Evolutionary conservation across 2,329 filamentous ascomycete species (phyloP).

Genomic region (Drechslera avenae): DNA sequence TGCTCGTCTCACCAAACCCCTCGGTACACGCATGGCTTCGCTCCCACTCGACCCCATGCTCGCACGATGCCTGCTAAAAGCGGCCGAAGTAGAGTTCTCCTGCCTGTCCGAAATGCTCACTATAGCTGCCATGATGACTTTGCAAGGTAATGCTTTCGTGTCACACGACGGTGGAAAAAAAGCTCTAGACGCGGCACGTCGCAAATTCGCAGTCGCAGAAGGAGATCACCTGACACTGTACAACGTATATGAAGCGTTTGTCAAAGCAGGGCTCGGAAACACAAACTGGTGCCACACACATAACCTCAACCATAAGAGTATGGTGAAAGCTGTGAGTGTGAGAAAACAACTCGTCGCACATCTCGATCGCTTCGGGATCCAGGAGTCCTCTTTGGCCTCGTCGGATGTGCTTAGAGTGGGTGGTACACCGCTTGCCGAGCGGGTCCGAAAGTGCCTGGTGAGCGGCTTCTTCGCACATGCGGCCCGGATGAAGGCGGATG

Average conservation of each 20-base stretch:
- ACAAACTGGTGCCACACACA: conserved; percentile 86
- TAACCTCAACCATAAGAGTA: conserved; percentile 81
- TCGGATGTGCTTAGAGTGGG: conserved; percentile 47
- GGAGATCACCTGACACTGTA: conserved; percentile 91
- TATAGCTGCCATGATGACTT: conserved; percentile 91
- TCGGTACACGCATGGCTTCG: conserved; percentile 92
- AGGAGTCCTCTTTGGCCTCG: conserved; percentile 55
- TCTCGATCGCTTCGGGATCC: conserved; percentile 81
- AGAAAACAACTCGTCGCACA: conserved; percentile 85
- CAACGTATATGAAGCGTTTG: conserved; percentile 90
- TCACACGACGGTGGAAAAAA: conserved; percentile 78
- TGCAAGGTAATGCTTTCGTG: conserved; percentile 84
- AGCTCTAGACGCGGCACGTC: conserved; percentile 71
- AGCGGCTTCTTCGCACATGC: conserved; percentile 92
- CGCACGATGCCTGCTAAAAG: conserved; percentile 81
- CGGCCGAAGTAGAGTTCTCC: conserved; percentile 65
- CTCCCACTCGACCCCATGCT: conserved; percentile 95
- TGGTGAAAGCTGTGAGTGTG: conserved; percentile 83
- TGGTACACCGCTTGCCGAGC: conserved; percentile 64
- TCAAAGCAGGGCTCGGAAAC: conserved; percentile 81
- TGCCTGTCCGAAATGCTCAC: conserved; percentile 86
- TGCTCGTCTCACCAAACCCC: conserved; percentile 83
- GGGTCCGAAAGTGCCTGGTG: conserved; percentile 83
- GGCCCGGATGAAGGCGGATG: conserved; percentile 91
- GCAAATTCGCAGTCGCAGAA: conserved; percentile 88